Evolutionary conservation across 2,329 filamentous ascomycete species (phyloP), one percentile per base, ranked within the genome.

Genomic region (Epichloe sibirici): DNA sequence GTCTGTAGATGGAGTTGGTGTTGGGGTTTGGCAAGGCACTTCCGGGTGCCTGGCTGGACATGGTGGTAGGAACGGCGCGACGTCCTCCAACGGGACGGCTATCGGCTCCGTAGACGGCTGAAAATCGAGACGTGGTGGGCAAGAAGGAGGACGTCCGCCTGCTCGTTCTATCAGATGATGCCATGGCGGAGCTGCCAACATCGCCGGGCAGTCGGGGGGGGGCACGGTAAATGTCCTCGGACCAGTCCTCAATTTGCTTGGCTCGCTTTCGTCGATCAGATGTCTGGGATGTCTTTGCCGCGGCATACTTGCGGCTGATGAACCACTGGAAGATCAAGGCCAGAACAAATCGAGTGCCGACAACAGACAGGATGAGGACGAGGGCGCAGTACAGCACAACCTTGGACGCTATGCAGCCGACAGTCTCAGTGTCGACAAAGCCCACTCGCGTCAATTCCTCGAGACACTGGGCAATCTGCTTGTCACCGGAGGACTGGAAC

Each of bases 271-370:
- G 90, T 58, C 84, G 81, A 66, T 93, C 82, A 5, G 84, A 82
- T 15, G 82, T 82, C 67, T 95, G 85, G 2, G 88, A 91, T 0
- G 91, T 95, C 69, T 88, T 95, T 47, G 78, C 72, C 0, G 91
- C 88, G 3, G 85, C 90, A 64, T 91, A 97, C 57, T 84, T 85
- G 59, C 85, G 84, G 66, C 87, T 86, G 58, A 97, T 76, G 70
- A 98, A 95, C 94, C 94, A 98, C 64, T 96, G 89, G 74, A 98
- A 98, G 54, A 91, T 69, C 45, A 97, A 65, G 11, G 93, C 93
- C 49, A 98, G 78, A n/a, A 85, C 65, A 64, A 98, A 98, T 59
- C 95, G 91, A 57, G 86, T 79, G 15, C 79, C 65, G 5, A 98
- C 94, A 49, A 98, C 89, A 4, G 89, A 83, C 55, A 98, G 71